Conservation (phyloP, 2,329 filamentous ascomycete genomes). For the Myriangium duriaei region DNA sequence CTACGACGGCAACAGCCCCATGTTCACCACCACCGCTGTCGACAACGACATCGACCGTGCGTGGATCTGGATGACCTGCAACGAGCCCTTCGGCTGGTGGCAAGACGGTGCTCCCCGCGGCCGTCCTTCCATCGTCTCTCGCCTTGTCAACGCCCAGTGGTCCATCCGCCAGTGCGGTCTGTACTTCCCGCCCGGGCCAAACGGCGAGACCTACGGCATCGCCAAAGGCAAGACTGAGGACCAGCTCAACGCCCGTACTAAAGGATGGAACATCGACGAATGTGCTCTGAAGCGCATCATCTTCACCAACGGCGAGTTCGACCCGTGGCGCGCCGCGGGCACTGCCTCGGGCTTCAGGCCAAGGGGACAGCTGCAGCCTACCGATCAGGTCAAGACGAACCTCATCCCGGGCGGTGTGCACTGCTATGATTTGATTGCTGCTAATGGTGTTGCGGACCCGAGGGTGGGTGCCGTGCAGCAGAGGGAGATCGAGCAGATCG, state of each 20-base stretch:
- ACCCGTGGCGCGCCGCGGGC: constrained; percentile 46
- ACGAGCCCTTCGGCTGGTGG: constrained; percentile 49
- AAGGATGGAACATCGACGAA: constrained; percentile 44
- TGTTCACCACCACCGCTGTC: constrained; percentile 39
- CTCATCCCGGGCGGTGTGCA: constrained; percentile 44
- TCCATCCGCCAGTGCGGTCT: constrained; percentile 43
- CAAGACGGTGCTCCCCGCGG: constrained; percentile 40
- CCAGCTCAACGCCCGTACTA: constrained; percentile 41
- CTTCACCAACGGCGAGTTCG: constrained; percentile 46
- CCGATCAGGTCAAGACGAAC: constrained; percentile 36
- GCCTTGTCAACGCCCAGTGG: constrained; percentile 39
- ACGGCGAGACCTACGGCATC: constrained; percentile 38
- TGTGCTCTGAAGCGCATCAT: constrained; percentile 41
- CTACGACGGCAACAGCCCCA: constrained; percentile 36
- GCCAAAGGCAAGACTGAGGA: constrained; percentile 35
- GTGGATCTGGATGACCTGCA: constrained; percentile 51
- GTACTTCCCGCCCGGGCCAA: constrained; percentile 42
- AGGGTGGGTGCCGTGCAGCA: too few relatives aligned
- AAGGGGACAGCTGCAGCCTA: constrained; percentile 40
- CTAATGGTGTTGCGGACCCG: too few relatives aligned
- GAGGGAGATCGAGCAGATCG: too few relatives aligned
- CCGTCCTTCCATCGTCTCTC: constrained; percentile 38
- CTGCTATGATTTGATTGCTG: constrained; percentile 40
- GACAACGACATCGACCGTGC: constrained; percentile 38
- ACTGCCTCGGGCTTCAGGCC: constrained; percentile 43